Base-by-base conservation (phyloP, 371 early-diverging fungal species). In the Coemansia sp. region DNA sequence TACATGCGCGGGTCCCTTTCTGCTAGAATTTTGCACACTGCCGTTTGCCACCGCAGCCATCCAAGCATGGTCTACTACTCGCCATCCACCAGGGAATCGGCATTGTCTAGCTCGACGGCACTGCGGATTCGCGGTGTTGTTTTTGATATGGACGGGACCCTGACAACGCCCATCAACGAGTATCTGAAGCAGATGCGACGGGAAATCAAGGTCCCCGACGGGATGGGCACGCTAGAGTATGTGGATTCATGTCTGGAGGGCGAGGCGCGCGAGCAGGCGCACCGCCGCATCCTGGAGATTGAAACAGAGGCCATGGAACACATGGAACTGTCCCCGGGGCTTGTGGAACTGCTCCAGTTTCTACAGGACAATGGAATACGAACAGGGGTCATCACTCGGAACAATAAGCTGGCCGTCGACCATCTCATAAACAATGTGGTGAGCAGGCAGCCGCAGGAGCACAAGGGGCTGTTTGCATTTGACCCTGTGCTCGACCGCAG, bases 301-400 rank as follows among this genome's bases (percentile, higher is more conserved):
- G 81, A 81, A 39, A 59, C 50, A 11, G 77, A 67, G 38, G 81
- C 77, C 12, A 70, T 81, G 61, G 55, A 20, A 12, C 39, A 45
- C 36, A 81, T 80, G 77, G 35, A 65, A 52, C 41, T 81, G 34
- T 72, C 76, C 1, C 77, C 72, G 9, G 81, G 81, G 3, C 66
- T 67, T 6, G 55, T 76, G 11, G 65, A 57, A 16, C 55, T 69
- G 33, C 56, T 74, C 35, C 54, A 51, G 51, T 61, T 59, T 42
- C 51, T 74, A 6, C 57, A 60, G 30, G 57, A 60, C 40, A 50
- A 72, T 52, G 45, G 11, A 3, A 53, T 76, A 12, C 65, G 61
- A 5, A 65, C 59, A 7, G 70, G 66, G n/a, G 76, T 81, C 7
- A 65, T 81, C 33, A 81, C 81, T 10, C 60, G 81, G 16, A 81